phyloP scores from a whole-genome alignment of 768 basidiomycete species.

The Panellus pusillus region DNA sequence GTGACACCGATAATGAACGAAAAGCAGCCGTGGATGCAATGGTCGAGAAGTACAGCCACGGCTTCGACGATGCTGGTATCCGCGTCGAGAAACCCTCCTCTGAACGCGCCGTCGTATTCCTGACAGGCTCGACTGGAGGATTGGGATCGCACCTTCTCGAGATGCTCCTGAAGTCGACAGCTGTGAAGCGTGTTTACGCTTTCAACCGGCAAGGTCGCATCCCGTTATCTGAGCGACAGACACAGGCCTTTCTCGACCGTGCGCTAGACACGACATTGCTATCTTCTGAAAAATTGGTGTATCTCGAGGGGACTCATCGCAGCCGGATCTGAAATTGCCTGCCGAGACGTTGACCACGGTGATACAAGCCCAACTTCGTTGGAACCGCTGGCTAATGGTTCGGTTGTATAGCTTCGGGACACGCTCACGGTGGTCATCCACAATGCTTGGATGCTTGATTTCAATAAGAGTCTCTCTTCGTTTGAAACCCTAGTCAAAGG shows the following conservation, averaged over 20 bases:
- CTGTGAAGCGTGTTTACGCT: constrained; percentile 30
- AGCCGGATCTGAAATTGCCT: constrained; percentile 29
- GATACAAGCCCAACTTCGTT: too few species aligned
- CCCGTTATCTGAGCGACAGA: constrained; percentile 27
- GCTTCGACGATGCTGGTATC: neutral
- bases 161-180: constrained; percentile 23
- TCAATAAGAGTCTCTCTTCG: constrained; percentile 42
- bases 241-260: constrained; percentile 29
- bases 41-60: constrained; percentile 10
- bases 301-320: constrained; percentile 38
- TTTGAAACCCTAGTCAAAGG: constrained; percentile 44
- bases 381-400: too few species aligned
- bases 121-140: constrained; percentile 46
- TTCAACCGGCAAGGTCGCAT: constrained; percentile 28
- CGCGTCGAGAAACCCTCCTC: neutral
- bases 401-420: too few species aligned
- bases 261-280: constrained; percentile 31
- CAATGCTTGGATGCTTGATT: constrained; percentile 49
- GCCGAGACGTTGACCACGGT: constrained; percentile 24
- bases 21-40: constrained; percentile 3
- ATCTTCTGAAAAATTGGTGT: constrained; percentile 31
- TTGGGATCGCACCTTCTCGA: constrained; percentile 40
- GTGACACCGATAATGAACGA: neutral
- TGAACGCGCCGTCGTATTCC: constrained; percentile 26
- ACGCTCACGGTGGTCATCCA: too few species aligned